These are phyloP conservation scores for Bretziella fagacearum DNA, from an alignment of 2,329 filamentous ascomycete species.

Conservation along the genomic window DNA sequence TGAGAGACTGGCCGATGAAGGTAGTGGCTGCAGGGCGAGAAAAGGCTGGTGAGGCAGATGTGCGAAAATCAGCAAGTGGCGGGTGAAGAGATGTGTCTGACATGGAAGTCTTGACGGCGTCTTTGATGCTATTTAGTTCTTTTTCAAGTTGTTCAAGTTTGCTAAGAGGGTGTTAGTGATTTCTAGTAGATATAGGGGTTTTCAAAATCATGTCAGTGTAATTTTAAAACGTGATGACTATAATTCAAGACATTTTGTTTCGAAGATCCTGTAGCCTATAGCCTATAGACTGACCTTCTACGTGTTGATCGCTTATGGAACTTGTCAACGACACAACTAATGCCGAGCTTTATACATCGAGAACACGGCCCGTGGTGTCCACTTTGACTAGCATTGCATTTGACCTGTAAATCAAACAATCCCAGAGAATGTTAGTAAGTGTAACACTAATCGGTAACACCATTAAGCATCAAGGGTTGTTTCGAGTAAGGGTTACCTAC, in stretches of 20 bases:
- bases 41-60: background rate
- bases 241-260: too few species aligned
- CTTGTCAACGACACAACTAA: conserved; percentile 30
- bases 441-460: too few species aligned
- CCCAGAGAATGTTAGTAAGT: background rate
- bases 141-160: conserved; percentile 39
- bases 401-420: conserved; percentile 25
- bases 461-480: background rate
- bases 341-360: conserved; percentile 28
- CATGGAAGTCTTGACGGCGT: conserved; percentile 26
- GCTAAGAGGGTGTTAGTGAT: conserved; percentile 17
- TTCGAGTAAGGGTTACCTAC: background rate
- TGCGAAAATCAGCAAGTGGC: background rate
- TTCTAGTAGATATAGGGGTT: background rate
- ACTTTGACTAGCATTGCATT: conserved; percentile 26
- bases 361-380: conserved; percentile 26
- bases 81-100: conserved; percentile 1
- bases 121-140: conserved; percentile 37
- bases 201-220: background rate
- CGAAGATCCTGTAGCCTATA: too few species aligned
- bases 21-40: background rate
- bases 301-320: conserved; percentile 30
- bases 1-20: background rate
- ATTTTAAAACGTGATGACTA: too few species aligned
- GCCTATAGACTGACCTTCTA: conserved; percentile 25